Conservation (phyloP, 2,329 filamentous ascomycete genomes). For the Alternaria consortialis region DNA sequence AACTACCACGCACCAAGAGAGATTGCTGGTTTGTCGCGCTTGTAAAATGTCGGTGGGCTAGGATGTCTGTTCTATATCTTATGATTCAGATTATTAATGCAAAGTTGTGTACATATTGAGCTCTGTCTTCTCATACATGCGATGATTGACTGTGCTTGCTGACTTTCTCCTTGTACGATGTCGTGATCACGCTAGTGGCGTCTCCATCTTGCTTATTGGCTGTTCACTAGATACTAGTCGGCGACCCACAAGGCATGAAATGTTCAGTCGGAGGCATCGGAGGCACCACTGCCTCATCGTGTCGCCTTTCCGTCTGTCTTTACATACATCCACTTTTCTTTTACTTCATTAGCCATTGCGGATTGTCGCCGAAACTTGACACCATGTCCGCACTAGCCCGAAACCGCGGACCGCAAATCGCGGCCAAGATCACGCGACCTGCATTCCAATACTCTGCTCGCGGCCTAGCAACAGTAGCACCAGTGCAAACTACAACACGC, state of each 20-base stretch:
- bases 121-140: background rate
- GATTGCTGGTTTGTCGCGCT: slow-evolving; percentile 52
- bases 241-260: slow-evolving; percentile 6
- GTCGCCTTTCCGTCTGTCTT: background rate
- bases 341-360: background rate
- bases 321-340: background rate
- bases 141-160: background rate
- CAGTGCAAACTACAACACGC: slow-evolving; percentile 44
- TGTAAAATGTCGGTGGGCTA: slow-evolving; percentile 41
- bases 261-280: slow-evolving; percentile 1
- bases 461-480: slow-evolving; percentile 38
- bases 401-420: background rate
- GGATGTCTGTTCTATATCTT: slow-evolving; percentile 4
- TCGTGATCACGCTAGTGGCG: slow-evolving; percentile 5
- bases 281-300: background rate
- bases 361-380: background rate
- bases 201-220: background rate
- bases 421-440: slow-evolving; percentile 2
- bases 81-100: background rate
- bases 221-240: background rate
- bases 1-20: slow-evolving; percentile 59
- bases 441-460: slow-evolving; percentile 10
- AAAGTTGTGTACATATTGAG: background rate
- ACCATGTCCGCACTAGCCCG: slow-evolving; percentile 1
- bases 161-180: background rate